Evolutionary conservation across 805 yeast genomes (phyloP), one percentile per base, ranked within the genome.

Genomic region (Metschnikowia borealis): DNA sequence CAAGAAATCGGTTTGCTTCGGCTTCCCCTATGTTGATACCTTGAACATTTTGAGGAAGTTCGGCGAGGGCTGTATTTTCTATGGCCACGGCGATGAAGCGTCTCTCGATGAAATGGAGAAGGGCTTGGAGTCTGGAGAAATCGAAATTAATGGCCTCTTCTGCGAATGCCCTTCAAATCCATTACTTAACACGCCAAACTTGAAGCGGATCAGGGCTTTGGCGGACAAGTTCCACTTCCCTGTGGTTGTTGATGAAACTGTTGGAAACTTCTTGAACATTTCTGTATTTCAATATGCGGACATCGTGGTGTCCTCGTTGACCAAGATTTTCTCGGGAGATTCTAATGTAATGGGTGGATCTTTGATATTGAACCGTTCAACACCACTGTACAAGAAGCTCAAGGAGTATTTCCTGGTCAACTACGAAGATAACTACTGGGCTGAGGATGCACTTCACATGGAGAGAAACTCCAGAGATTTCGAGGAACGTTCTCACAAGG

Each of bases 101-200:
- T 78, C 89, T 1, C 66, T 90, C 45, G 81, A 75, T 47, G 83
- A 83, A 46, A 68, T 94, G 38, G 94, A 89, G 61, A 58, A 59
- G 5, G 70, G 78, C 44, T 75, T 94, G 51, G 80, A 77, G 48
- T 53, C 57, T 3, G 75, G 78, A 0, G 90, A 90, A 15, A 48
- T 62, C 38, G 80, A 77, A 52, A 82, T 88, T n/a, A 65, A 87
- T 57, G 87, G 88, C 0, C 76, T 94, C 36, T 88, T 89, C 63
- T 86, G 96, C 64, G 99, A 94, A 67, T 85, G 96, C 53, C 99
- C 99, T 1, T 86, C 96, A 0, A 91, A 91, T 66, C 98, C 98
- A n/a, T 71, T 91, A 53, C 73, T 95, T 54, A 86, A 83, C 62
- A 86, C 96, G 41, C 96, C 97, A 1, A 81, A 95, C 64, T 70